These are phyloP conservation scores for Kluyveromyces sp. DNA, from an alignment of 1,139 yeast species.

Conservation along the genomic window DNA sequence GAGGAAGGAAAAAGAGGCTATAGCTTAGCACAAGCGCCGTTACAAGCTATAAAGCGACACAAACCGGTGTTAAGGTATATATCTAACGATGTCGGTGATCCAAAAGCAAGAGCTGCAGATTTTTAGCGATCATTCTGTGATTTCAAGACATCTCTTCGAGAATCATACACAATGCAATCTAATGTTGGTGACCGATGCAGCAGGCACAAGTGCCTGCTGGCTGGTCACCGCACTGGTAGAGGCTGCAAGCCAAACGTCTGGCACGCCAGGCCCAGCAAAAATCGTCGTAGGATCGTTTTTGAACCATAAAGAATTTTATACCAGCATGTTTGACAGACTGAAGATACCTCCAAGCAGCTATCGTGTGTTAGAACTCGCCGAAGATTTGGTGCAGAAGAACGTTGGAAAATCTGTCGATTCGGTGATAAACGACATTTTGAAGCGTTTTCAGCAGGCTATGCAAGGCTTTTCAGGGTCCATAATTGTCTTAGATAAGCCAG, in stretches of 20 bases:
- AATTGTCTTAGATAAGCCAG: slow-evolving; percentile 30
- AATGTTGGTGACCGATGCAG: slow-evolving; percentile 47
- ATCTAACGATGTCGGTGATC: slow-evolving; percentile 21
- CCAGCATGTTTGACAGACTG: slow-evolving; percentile 17
- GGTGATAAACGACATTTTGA: slow-evolving; percentile 16
- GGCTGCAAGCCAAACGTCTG: slow-evolving; percentile 18
- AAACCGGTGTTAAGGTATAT: too few relatives aligned
- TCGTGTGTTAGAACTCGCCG: slow-evolving; percentile 20
- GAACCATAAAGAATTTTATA: slow-evolving; percentile 22
- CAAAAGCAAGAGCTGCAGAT: slow-evolving; percentile 57
- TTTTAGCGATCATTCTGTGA: slow-evolving; percentile 47
- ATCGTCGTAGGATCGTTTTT: slow-evolving; percentile 26
- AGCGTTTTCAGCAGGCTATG: slow-evolving; percentile 11
- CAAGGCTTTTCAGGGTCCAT: slow-evolving; percentile 12
- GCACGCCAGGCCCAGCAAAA: not conserved
- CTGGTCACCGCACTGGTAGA: slow-evolving; percentile 39
- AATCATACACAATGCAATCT: slow-evolving; percentile 30
- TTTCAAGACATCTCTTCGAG: slow-evolving; percentile 32
- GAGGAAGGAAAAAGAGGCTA: not conserved
- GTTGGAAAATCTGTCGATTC: slow-evolving; percentile 30
- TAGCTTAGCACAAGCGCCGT: too few relatives aligned
- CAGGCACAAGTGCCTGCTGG: slow-evolving; percentile 68
- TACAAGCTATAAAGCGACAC: too few relatives aligned
- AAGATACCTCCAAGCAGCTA: slow-evolving; percentile 19
- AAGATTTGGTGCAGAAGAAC: slow-evolving; percentile 21